Base-by-base conservation (phyloP, 2,329 filamentous ascomycete genomes). In the Alternaria ventricosa region DNA sequence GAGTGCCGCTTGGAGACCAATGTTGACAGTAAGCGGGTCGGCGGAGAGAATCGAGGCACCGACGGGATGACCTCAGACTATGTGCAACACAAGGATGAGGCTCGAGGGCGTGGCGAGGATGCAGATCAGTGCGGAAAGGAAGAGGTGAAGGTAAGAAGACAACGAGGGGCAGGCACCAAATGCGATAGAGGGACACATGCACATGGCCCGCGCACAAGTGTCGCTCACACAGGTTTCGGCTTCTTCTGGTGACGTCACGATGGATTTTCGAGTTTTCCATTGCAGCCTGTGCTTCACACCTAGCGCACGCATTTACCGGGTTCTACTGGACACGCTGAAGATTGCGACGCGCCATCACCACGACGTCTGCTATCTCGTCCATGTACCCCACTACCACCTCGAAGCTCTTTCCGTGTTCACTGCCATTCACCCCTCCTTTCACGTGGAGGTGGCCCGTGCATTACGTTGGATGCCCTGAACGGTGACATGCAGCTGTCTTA, bases 91-190 rank as follows among this genome's bases (percentile, higher is more conserved):
- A 65, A 57, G 61, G 66, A 66, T 67, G 67, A 70, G 72, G 63
- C 69, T 72, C 64, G 66, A 65, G 57, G 64, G 45, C 50, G 61
- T 64, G 67, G 67, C 64, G 61, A 67, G 59, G 55, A 47, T 57
- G 72, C 60, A 65, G 72, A 76, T 76, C 71, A 67, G 70, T 74
- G 25, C 47, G 57, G 61, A 57, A 65, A 58, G 56, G 60, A 57
- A 63, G 61, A 68, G 55, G 56, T 57, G 58, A 62, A 61, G 47
- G 61, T 61, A 55, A 57, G 62, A 58, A 64, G 64, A 57, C 36
- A 50, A 28, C 55, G 60, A 61, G 60, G 60, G 60, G 60, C 60
- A 61, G 55, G 61, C 43, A 63, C 28, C 47, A 60, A 57, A 61
- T 58, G 47, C 59, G 53, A 65, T 65, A 51, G 54, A 59, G 33